Base-by-base conservation (phyloP, 345 rosid genomes). In the Corchorus capsularis region DNA sequence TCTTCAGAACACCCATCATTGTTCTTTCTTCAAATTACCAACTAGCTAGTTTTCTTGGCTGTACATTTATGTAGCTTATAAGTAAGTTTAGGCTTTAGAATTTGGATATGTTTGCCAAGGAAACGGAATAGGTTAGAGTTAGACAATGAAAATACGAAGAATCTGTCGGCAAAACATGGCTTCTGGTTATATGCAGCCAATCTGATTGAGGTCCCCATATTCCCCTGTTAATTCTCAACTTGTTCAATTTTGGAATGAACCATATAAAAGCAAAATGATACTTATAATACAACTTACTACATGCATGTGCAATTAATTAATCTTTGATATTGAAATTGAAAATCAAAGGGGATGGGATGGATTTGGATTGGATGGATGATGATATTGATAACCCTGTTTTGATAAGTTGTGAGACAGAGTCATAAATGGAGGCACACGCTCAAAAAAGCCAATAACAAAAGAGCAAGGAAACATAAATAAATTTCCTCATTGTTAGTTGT, bases 351-450 rank as follows among this genome's bases (percentile, higher is more conserved):
- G 10, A 45, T 6, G 47, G 9, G 8, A 45, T 45, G 9, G 10
- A 27, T 27, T 27, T 27, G 27, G 27, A 27, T 27, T 27, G 27
- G 27, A 27, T 27, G 27, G 27, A 27, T 27, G 27, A 27, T 27
- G 27, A 27, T 27, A 27, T 27, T 27, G 27, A 27, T 27, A 27
- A 27, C 27, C 27, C 27, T 27, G 27, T 27, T 45, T 6, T 45
- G 8, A 4, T 45, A 45, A 37, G 71, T 22, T n/a, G 19, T 5
- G 11, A 41, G 70, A 66, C 35, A 49, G 41, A 14, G 57, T 69
- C 72, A 49, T 46, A 20, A 66, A 66, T 20, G 54, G 71, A 66
- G 71, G 71, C 55, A 47, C 34, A 27, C 10, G 50, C 55, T 46
- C 34, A 39, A 8, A 62, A 47, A 47, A 68, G 50, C 19, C 72